Conservation (phyloP, 495 filamentous ascomycete genomes). For the Penicillium angulare region DNA sequence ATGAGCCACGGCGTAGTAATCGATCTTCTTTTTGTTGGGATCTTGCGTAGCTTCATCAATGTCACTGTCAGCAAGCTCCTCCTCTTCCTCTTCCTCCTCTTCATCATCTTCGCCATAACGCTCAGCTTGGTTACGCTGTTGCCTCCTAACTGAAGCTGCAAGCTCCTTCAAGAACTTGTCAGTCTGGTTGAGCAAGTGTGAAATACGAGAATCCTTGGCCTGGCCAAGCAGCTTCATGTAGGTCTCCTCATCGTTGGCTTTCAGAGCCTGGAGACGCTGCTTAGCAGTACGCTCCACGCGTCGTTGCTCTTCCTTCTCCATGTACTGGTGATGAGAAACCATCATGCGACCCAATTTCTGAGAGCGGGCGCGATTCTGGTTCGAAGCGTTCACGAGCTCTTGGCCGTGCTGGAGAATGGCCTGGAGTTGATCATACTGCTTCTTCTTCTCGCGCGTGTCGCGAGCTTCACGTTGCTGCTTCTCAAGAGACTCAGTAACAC, state of each 20-base stretch:
- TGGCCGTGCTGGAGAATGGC: slow-evolving; percentile 66
- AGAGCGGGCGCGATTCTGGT: slow-evolving; percentile 60
- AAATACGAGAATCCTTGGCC: slow-evolving; percentile 98
- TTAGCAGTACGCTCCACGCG: slow-evolving; percentile 95
- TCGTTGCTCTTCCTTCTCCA: slow-evolving; percentile 98
- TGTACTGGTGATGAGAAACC: slow-evolving; percentile 84
- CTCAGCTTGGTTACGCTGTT: slow-evolving; percentile 79
- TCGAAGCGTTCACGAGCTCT: slow-evolving; percentile 58
- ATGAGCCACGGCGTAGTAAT: slow-evolving; percentile 98
- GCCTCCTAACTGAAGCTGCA: slow-evolving; percentile 84
- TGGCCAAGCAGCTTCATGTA: slow-evolving; percentile 96
- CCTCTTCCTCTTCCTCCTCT: slow-evolving; percentile 63
- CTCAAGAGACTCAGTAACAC: slow-evolving; percentile 96
- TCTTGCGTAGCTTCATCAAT: slow-evolving; percentile 67
- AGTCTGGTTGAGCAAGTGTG: slow-evolving; percentile 91
- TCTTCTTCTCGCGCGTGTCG: slow-evolving; percentile 92
- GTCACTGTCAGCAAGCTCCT: slow-evolving; percentile 62
- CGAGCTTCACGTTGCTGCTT: slow-evolving; percentile 96
- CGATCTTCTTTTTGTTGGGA: slow-evolving; percentile 69
- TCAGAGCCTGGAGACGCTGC: slow-evolving; percentile 97
- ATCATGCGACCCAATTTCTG: slow-evolving; percentile 87
- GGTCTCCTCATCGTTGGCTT: slow-evolving; percentile 98
- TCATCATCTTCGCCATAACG: slow-evolving; percentile 67
- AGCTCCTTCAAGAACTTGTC: slow-evolving; percentile 96
- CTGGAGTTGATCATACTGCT: slow-evolving; percentile 84